Conservation (phyloP, 371 early-diverging fungal species). For the Apophysomyces variabilis region DNA sequence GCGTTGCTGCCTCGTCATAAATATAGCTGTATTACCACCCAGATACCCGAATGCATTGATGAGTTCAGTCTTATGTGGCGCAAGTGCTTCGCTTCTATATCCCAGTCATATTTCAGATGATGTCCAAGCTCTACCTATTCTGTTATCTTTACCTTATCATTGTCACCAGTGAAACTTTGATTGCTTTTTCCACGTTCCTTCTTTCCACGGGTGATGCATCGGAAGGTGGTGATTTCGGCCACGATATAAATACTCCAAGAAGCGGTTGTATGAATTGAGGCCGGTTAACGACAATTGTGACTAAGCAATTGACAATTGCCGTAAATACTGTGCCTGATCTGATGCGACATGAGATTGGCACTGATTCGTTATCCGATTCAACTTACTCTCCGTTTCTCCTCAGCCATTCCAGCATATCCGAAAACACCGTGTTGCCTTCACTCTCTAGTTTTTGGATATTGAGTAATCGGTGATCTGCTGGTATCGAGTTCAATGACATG, state of each 20-base stretch:
- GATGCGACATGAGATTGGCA: neutral
- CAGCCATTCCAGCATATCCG: conserved; percentile 25
- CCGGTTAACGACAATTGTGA: conserved; percentile 39
- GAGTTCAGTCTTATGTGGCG: conserved; percentile 33
- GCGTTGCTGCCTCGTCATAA: conserved; percentile 29
- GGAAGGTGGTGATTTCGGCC: conserved; percentile 32
- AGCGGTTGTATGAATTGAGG: conserved; percentile 38
- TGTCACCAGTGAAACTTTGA: conserved; percentile 46
- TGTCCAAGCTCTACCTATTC: no score
- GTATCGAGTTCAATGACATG: conserved; percentile 39
- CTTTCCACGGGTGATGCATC: conserved; percentile 39
- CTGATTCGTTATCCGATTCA: neutral
- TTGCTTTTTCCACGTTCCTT: conserved; percentile 45
- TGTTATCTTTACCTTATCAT: conserved; percentile 41
- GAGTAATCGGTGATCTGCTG: conserved; percentile 48
- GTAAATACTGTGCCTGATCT: conserved; percentile 44
- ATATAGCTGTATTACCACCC: conserved; percentile 51
- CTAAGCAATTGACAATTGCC: conserved; percentile 48
- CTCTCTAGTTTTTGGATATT: conserved; percentile 36
- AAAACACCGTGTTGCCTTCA: conserved; percentile 33
- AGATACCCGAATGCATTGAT: conserved; percentile 40
- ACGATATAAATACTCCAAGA: conserved; percentile 24
- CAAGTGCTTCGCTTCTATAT: conserved; percentile 36
- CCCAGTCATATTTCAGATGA: neutral
- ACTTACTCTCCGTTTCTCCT: conserved; percentile 27